Conservation (phyloP, 2,329 filamentous ascomycete species). For the Pyrenophora teres region DNA sequence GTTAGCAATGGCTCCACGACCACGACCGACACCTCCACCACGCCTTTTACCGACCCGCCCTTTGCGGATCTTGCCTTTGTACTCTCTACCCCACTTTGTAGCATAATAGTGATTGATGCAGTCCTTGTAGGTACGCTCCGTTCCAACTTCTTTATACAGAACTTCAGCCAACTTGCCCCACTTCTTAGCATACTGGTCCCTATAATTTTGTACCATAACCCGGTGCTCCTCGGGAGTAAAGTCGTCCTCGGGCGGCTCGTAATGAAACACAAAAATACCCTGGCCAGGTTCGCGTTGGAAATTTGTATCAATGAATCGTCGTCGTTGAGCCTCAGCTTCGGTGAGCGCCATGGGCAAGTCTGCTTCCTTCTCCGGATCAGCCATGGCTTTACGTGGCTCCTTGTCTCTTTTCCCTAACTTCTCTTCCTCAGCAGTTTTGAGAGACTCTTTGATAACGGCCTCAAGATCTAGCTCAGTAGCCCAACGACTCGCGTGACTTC, state of each 20-base stretch:
- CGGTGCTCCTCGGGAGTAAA: slow-evolving; percentile 73
- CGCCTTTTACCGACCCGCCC: slow-evolving; percentile 36
- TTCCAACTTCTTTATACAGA: slow-evolving; percentile 53
- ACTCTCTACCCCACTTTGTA: slow-evolving; percentile 73
- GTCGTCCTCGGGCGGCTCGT: slow-evolving; percentile 73
- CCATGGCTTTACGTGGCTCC: slow-evolving; percentile 68
- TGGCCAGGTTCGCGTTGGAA: slow-evolving; percentile 68
- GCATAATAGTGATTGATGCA: slow-evolving; percentile 88
- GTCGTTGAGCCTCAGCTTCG: slow-evolving; percentile 62
- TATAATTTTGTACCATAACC: slow-evolving; percentile 73
- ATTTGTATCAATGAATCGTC: slow-evolving; percentile 67
- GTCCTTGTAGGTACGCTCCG: slow-evolving; percentile 72
- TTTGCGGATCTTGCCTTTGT: slow-evolving; percentile 70
- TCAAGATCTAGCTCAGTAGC: slow-evolving; percentile 73
- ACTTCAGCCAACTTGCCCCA: slow-evolving; percentile 77
- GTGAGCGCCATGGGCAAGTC: slow-evolving; percentile 72
- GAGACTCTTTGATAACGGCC: slow-evolving; percentile 72
- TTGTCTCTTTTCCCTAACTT: slow-evolving; percentile 67
- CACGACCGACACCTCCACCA: slow-evolving; percentile 48
- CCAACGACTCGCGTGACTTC: slow-evolving; percentile 40
- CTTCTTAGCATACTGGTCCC: slow-evolving; percentile 74
- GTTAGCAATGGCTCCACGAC: slow-evolving; percentile 64
- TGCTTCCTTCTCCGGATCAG: slow-evolving; percentile 77
- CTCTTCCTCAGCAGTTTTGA: slow-evolving; percentile 69
- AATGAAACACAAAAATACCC: slow-evolving; percentile 72